Base-by-base conservation (phyloP, 169 alveolate genomes). In the Eimeria necatrix region DNA sequence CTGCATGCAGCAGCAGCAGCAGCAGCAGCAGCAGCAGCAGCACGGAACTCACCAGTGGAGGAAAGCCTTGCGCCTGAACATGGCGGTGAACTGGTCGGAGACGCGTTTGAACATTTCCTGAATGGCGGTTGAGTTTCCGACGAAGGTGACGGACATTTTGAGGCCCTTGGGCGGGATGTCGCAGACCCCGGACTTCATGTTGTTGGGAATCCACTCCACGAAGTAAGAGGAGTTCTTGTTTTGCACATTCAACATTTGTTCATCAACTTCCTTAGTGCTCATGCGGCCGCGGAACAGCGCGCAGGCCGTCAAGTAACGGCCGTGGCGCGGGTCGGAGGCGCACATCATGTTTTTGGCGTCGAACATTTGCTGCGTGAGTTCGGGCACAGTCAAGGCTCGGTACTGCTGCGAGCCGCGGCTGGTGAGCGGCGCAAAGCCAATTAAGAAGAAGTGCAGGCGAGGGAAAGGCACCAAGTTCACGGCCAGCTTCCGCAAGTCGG, bases 311-410 rank as follows among this genome's bases (percentile, higher is more conserved):
- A 99, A 98, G 97, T 99, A 99, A 96, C 99, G 98, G 84, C 99
- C 99, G 97, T 99, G 99, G 97, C 99, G 98, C 87, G 99, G 99
- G 97, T 99, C 99, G 59, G 99, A 98, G 64, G 99, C 99, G 98
- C 99, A 99, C 99, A 99, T 99, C 99, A 99, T 99, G 98, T 99
- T 99, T 97, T 99, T 97, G 95, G 99, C 99, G 95, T 99, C 99
- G 98, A 99, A 99, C 99, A 99, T 98, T 96, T 99, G 99, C 97
- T 99, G 99, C 68, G 99, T 99, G 85, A 99, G 98, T 96, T 99
- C 99, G 24, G 97, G 96, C 49, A 99, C 99, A 48, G 99, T 98
- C 88, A 99, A 97, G 60, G 99, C 99, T 95, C 99, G 98, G 99
- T 99, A 99, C 97, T 98, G 99, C 97, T 99, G 99, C 85, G 99